Percentiles rank a stretch among this genome's conserved stretches.
Evolutionary conservation across 768 basidiomycete species (phyloP).

Genomic region (Paxillus ammoniavirescens): DNA sequence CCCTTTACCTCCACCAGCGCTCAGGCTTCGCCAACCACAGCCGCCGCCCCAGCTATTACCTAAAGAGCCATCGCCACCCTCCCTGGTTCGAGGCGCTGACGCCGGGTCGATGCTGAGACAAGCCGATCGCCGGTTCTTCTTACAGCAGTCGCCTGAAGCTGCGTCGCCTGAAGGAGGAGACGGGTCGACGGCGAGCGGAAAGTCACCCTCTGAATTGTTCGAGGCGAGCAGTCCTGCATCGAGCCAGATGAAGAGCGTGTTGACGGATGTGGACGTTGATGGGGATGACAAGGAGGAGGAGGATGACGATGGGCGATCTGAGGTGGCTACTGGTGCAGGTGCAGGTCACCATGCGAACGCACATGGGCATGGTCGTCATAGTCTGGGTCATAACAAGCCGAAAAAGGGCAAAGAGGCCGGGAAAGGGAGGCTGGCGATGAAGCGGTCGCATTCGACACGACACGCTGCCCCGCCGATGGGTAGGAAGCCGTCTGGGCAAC

Average conservation of each 20-base stretch:
- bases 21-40: constrained; percentile 19
- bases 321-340: constrained; percentile 8
- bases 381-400: constrained; percentile 14
- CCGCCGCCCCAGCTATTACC: constrained; percentile 11
- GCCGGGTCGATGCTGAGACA: constrained; percentile 32
- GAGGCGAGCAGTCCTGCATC: constrained; percentile 38
- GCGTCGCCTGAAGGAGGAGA: constrained; percentile 36
- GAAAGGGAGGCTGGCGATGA: constrained; percentile 23
- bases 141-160: constrained; percentile 42
- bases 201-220: constrained; percentile 31
- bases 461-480: constrained; percentile 28
- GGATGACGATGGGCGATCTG: constrained; percentile 24
- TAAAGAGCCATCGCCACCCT: not conserved
- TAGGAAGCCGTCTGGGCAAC: constrained; percentile 25
- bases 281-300: constrained; percentile 16
- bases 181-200: constrained; percentile 32
- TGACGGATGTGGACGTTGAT: constrained; percentile 19
- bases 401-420: constrained; percentile 35
- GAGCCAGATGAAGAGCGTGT: constrained; percentile 23
- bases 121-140: constrained; percentile 43
- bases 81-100: constrained; percentile 12
- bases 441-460: constrained; percentile 30
- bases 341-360: constrained; percentile 1
- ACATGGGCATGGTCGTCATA: constrained; percentile 6
- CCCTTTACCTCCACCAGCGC: constrained; percentile 27